Evolutionary conservation across 2,329 filamentous ascomycete genomes (phyloP).

Genomic region (Fusarium solani-melongenae): DNA sequence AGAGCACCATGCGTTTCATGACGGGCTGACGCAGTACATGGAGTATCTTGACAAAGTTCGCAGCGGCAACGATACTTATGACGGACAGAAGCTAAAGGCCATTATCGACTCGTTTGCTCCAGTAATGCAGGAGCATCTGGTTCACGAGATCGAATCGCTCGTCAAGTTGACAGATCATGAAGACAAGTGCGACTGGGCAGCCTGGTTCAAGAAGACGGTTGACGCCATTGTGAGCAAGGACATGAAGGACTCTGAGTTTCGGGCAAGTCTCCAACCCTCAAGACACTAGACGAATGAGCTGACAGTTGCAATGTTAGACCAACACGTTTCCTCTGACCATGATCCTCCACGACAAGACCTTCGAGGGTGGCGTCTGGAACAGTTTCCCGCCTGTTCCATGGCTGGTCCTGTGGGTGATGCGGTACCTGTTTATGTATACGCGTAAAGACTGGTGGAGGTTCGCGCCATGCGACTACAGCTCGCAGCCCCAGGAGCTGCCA

Average conservation of each 20-base stretch:
- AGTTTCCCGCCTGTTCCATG: conserved; percentile 44
- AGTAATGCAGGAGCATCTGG: conserved; percentile 49
- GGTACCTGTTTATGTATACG: conserved; percentile 49
- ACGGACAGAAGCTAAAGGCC: conserved; percentile 41
- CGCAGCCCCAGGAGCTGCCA: conserved; percentile 48
- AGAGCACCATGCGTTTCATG: conserved; percentile 54
- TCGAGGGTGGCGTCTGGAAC: conserved; percentile 40
- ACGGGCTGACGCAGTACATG: conserved; percentile 47
- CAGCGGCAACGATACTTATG: conserved; percentile 43
- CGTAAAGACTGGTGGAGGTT: conserved; percentile 52
- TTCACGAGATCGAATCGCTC: conserved; percentile 53
- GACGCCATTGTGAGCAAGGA: conserved; percentile 17
- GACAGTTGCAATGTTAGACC: conserved; percentile 16
- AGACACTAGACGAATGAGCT: neutral
- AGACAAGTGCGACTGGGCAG: conserved; percentile 49
- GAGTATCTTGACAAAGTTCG: conserved; percentile 47
- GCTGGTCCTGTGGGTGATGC: conserved; percentile 43
- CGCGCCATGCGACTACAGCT: conserved; percentile 45
- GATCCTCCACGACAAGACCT: conserved; percentile 44
- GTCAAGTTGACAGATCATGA: conserved; percentile 48
- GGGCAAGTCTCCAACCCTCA: conserved; percentile 14
- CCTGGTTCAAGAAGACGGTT: conserved; percentile 42
- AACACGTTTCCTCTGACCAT: conserved; percentile 39
- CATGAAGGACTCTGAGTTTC: conserved; percentile 30
- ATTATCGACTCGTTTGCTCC: conserved; percentile 46